Percentiles rank a stretch among this genome's conserved stretches.
Evolutionary conservation across 108 stramenopile species (phyloP).

Genomic region (Cyclotella sp.): DNA sequence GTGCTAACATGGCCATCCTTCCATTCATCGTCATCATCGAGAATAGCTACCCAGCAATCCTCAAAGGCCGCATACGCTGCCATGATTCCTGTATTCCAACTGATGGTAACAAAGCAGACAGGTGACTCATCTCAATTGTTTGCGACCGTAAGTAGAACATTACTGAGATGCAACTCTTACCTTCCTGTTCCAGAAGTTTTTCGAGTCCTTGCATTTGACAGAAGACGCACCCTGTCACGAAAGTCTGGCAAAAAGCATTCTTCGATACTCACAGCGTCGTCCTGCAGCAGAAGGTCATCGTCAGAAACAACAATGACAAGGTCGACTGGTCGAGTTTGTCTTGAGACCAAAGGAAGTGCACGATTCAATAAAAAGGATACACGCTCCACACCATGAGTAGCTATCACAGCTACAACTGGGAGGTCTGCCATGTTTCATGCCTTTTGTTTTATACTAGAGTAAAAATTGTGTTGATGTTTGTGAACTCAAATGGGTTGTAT

Average conservation of each 20-base stretch:
- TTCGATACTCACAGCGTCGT: not conserved
- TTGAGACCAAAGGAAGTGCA: constrained; percentile 5
- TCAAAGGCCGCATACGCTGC: not conserved
- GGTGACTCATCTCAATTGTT: not conserved
- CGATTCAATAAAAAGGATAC: not conserved
- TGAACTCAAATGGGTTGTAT: not conserved
- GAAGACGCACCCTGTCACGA: not conserved
- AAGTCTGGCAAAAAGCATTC: not conserved
- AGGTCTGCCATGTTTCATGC: not conserved
- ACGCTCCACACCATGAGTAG: constrained; percentile 15
- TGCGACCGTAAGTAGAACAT: not conserved
- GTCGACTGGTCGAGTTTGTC: not conserved
- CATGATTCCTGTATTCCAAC: constrained; percentile 17
- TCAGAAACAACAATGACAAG: constrained; percentile 17
- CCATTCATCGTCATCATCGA: constrained; percentile 30
- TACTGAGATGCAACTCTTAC: not conserved
- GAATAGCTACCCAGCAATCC: constrained; percentile 24
- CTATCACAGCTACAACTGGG: constrained; percentile 20
- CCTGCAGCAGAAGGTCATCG: not conserved
- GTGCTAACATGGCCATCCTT: constrained; percentile 5
- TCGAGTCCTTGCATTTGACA: not conserved
- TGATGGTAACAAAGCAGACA: not conserved
- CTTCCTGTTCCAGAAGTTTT: constrained; percentile 8
- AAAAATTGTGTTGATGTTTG: not conserved
- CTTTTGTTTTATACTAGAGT: not conserved